These are phyloP conservation scores for Cyberlindnera meyerae DNA, from an alignment of 805 yeast species.

Conservation along the genomic window DNA sequence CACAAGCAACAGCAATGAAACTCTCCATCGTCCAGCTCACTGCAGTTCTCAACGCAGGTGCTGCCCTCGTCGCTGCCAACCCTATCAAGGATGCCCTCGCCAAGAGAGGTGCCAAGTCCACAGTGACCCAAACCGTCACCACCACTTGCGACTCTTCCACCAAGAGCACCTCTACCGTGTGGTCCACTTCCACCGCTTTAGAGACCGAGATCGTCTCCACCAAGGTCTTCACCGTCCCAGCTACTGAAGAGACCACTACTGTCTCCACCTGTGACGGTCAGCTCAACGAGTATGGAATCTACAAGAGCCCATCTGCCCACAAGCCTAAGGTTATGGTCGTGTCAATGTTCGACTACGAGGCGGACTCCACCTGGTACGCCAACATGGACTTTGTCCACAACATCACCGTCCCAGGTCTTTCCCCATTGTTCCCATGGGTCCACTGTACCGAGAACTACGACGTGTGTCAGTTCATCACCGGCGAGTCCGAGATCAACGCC, in stretches of 20 bases:
- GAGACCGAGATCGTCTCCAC: conserved; percentile 3
- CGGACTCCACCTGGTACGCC: conserved; percentile 12
- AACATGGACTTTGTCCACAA: conserved; percentile 12
- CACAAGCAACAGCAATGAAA: no score
- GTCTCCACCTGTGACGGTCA: conserved; percentile 1
- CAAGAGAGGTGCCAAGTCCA: conserved; percentile 3
- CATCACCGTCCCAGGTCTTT: conserved; percentile 15
- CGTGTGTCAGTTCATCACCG: conserved; percentile 16
- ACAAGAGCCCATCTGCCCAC: conserved; percentile 11
- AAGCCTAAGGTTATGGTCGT: conserved; percentile 13
- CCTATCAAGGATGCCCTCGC: conserved; percentile 8
- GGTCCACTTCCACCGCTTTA: conserved; percentile 7
- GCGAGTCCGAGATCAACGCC: conserved; percentile 15
- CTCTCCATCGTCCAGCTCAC: no score
- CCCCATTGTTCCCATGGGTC: conserved; percentile 16
- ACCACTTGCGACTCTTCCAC: conserved; percentile 11
- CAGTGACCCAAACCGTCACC: conserved; percentile 5
- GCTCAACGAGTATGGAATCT: conserved; percentile 9
- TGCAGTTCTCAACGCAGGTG: no score
- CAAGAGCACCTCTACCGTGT: conserved; percentile 5
- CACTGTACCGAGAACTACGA: conserved; percentile 12
- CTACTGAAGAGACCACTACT: background rate
- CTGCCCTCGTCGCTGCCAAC: conserved; percentile 5
- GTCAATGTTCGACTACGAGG: conserved; percentile 12
- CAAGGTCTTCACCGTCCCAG: conserved; percentile 1